Evolutionary conservation across 495 filamentous ascomycete species (phyloP).

Genomic region (Haplographium delicatum): DNA sequence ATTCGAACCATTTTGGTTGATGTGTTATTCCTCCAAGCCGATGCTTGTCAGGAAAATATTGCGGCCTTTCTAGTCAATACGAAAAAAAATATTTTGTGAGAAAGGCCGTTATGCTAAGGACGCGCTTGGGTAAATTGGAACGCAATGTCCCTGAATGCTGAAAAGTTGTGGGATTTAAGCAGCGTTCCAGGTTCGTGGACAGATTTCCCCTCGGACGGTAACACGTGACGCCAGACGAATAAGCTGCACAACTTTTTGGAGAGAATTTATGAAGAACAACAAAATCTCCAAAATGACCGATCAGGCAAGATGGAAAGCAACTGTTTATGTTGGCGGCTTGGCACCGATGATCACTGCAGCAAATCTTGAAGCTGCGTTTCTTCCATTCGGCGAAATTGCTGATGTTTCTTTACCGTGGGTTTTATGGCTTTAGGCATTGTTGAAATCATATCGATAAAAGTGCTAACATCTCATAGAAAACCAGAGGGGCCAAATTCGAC

Average conservation of each 20-base stretch:
- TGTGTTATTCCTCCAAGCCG: constrained; percentile 31
- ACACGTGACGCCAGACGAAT: constrained; percentile 4
- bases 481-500: constrained; percentile 44
- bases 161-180: constrained; percentile 6
- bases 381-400: constrained; percentile 91
- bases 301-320: constrained; percentile 73
- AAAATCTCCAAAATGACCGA: constrained; percentile 19
- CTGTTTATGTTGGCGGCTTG: constrained; percentile 86
- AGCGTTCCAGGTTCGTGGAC: constrained; percentile 19
- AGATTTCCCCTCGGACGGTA: constrained; percentile 16
- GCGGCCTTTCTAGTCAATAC: not conserved
- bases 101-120: not conserved
- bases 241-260: not conserved
- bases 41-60: not conserved
- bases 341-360: constrained; percentile 68
- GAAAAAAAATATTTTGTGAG: not conserved
- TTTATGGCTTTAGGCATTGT: constrained; percentile 37
- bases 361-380: constrained; percentile 82
- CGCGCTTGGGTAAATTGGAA: constrained; percentile 1
- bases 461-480: constrained; percentile 27
- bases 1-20: constrained; percentile 75
- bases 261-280: not conserved
- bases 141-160: constrained; percentile 4
- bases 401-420: constrained; percentile 72
- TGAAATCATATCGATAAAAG: too few relatives aligned